These are phyloP conservation scores for Wallacemonas rigidus DNA, from an alignment of 208 protist genomes.

Conservation along the genomic window DNA sequence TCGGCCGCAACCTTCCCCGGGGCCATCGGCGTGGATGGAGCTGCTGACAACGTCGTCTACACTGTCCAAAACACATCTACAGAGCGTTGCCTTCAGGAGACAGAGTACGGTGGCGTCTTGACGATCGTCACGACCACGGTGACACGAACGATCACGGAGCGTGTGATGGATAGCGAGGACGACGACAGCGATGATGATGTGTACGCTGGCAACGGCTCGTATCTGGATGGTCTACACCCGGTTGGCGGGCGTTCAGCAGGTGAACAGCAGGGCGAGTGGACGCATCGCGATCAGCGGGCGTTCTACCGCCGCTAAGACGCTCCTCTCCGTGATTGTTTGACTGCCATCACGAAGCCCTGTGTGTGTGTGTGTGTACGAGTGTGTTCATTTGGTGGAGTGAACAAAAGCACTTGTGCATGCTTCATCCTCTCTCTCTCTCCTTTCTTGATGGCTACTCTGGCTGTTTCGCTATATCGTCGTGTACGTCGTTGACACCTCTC, in stretches of 20 bases:
- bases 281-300: neutral
- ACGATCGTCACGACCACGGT: constrained; percentile 70
- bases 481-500: too few species aligned
- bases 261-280: neutral
- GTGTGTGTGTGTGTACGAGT: neutral
- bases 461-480: too few species aligned
- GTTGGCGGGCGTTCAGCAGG: neutral
- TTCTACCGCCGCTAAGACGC: constrained; percentile 8
- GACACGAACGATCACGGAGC: constrained; percentile 71
- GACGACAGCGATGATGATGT: constrained; percentile 47
- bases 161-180: constrained; percentile 53
- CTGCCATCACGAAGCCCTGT: too few species aligned
- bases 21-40: neutral
- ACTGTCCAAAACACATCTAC: constrained; percentile 50
- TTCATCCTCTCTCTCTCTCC: neutral
- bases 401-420: neutral
- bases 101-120: constrained; percentile 57
- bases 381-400: neutral
- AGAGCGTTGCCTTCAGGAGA: constrained; percentile 46
- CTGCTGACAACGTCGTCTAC: constrained; percentile 31
- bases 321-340: too few species aligned
- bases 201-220: constrained; percentile 22
- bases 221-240: constrained; percentile 2
- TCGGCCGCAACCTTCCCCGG: neutral
- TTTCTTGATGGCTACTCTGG: too few species aligned